Percentiles rank a stretch among this genome's conserved stretches.
Evolutionary conservation across 1,139 yeast species (phyloP).

Genomic region (Pichia sp.): DNA sequence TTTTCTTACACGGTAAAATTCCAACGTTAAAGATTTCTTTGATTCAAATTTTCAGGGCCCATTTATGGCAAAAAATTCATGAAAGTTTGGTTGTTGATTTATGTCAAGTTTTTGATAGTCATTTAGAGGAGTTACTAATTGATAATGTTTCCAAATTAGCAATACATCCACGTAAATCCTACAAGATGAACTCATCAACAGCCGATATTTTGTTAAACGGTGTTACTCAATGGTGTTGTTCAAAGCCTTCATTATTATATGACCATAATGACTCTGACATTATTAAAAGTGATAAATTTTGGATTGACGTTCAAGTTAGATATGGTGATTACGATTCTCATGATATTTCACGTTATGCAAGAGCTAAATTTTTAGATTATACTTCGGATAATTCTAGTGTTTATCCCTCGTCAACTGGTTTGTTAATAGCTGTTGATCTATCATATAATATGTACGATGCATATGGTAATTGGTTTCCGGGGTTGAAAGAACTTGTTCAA

Average conservation of each 20-base stretch:
- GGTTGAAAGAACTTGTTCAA: constrained; percentile 81
- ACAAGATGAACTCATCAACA: constrained; percentile 91
- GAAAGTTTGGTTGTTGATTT: constrained; percentile 91
- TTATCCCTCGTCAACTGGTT: constrained; percentile 93
- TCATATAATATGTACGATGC: constrained; percentile 96
- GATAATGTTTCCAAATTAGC: constrained; percentile 87
- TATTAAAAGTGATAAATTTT: constrained; percentile 63
- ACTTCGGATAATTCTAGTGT: constrained; percentile 79
- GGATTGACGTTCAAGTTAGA: constrained; percentile 93
- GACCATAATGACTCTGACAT: constrained; percentile 50
- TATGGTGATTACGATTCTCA: constrained; percentile 98
- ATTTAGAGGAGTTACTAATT: constrained; percentile 74
- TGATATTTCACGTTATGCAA: constrained; percentile 87
- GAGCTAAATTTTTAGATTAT: constrained; percentile 90
- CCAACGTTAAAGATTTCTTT: constrained; percentile 94
- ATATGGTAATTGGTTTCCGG: constrained; percentile 97
- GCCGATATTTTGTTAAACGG: constrained; percentile 84
- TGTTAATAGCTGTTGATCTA: constrained; percentile 83
- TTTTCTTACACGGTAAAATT: constrained; percentile 93
- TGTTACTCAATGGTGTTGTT: constrained; percentile 76
- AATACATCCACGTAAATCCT: constrained; percentile 94
- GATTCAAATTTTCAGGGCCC: constrained; percentile 95
- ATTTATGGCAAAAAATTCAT: constrained; percentile 98
- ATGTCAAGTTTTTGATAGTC: constrained; percentile 87
- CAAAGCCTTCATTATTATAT: constrained; percentile 73